Evolutionary conservation across 176 grass and related monocot genomes (phyloP).

Genomic region (Rhynchospora breviuscula): DNA sequence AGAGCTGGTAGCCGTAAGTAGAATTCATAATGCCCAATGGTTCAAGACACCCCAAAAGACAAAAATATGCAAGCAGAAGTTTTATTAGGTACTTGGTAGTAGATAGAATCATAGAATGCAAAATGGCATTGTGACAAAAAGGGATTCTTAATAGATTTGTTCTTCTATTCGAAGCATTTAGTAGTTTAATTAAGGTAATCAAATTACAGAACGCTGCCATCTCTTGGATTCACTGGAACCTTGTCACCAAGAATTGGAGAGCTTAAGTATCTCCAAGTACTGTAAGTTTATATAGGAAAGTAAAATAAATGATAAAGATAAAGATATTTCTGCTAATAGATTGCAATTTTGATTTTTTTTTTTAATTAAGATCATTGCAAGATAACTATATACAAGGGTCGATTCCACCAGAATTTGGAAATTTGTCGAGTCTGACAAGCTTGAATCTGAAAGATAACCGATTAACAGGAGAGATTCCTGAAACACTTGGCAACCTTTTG

Average conservation of each 20-base stretch:
- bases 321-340: neutral
- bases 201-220: constrained; percentile 50
- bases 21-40: neutral
- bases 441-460: constrained; percentile 55
- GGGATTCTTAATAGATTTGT: neutral
- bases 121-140: neutral
- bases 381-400: constrained; percentile 70
- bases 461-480: constrained; percentile 69
- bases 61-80: neutral
- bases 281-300: constrained; percentile 46
- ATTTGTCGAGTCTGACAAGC: constrained; percentile 57
- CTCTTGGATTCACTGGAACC: constrained; percentile 49
- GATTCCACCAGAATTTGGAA: constrained; percentile 67
- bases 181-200: neutral
- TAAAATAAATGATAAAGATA: neutral
- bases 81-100: neutral
- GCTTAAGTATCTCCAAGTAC: constrained; percentile 41
- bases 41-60: neutral
- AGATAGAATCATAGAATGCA: neutral
- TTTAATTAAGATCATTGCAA: constrained; percentile 42
- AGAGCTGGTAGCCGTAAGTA: neutral
- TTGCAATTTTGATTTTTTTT: neutral
- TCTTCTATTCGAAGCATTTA: neutral
- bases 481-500: constrained; percentile 46
- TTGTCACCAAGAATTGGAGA: constrained; percentile 65